Percentiles rank a stretch among this genome's conserved stretches.
Evolutionary conservation across 176 grass and related monocot genomes (phyloP).

Genomic region (Aegilops umbellulata): DNA sequence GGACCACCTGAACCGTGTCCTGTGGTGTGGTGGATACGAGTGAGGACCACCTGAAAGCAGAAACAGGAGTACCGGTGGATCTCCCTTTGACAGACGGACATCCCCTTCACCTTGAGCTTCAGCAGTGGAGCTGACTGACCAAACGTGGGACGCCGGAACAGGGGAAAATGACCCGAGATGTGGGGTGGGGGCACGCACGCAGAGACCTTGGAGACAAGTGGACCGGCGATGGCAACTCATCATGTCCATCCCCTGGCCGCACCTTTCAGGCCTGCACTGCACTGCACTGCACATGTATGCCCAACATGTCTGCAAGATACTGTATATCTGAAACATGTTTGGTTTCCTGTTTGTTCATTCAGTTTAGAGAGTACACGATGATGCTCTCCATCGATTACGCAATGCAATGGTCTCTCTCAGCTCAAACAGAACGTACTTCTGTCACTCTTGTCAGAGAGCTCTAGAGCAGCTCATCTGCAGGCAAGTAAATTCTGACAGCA

Average conservation of each 20-base stretch:
- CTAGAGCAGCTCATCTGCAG: too few species aligned
- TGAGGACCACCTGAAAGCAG: neutral
- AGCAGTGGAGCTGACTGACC: neutral
- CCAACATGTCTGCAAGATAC: too few species aligned
- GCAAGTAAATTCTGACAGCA: too few species aligned
- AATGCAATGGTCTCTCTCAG: neutral
- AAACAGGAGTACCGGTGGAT: neutral
- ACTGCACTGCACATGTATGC: too few species aligned
- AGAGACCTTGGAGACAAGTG: neutral
- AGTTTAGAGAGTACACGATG: neutral
- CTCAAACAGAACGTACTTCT: neutral
- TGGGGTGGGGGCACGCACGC: too few species aligned
- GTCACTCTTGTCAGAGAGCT: neutral
- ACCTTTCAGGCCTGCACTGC: too few species aligned
- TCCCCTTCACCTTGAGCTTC: neutral
- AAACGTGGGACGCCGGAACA: neutral
- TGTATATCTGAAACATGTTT: neutral
- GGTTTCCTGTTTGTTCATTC: neutral
- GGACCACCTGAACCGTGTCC: too few species aligned
- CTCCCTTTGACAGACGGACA: too few species aligned
- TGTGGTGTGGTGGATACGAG: too few species aligned
- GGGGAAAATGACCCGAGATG: too few species aligned
- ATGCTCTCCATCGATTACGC: too few species aligned
- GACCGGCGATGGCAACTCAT: neutral
- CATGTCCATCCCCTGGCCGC: too few species aligned